Base-by-base conservation (phyloP, 495 filamentous ascomycete genomes). In the Tuber indicum region DNA sequence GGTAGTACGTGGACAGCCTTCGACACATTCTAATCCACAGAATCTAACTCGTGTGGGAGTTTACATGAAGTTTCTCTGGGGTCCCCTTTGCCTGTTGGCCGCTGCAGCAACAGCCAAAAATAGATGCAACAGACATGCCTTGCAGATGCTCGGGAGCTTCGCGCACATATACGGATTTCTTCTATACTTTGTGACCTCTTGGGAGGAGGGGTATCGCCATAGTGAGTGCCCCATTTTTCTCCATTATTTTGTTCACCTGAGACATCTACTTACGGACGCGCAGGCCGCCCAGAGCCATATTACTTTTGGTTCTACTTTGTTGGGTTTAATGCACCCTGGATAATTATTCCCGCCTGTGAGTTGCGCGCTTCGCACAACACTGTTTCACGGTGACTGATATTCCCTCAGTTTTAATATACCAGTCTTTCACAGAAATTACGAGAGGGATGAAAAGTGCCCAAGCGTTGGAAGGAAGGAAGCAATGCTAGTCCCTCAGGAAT, bases 291-390 rank as follows among this genome's bases (percentile, higher is more conserved):
- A 6, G 94, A 97, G 84, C 82, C 86, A 7, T 87, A 91, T 76
- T 97, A 96, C 83, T 97, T 92, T 83, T 97, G 93, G 93, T 84
- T 91, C 21, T 97, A 97, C 83, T 97, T 92, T 82, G 89, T 94
- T 36, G 87, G 91, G 26, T 91, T 97, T 89, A 97, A 97, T 82
- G 86, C 90, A 71, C 92, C 94, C 73, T 97, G 94, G 94, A 93
- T 91, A 47, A 86, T 96, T 21, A 88, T 97, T 76, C 94, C 94
- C 3, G 83, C 84, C 43, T 84, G 78, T 80, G n/a, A 44, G 77
- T 52, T 39, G 52, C n/a, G 21, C 39, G 0, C 0, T 46, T 46
- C 46, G 26, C 32, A 42, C 17, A 72, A 9, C 39, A 72, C n/a
- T 6, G 36, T 47, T 75, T 41, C 72, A 46, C 26, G 39, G 16